A percentile compares a stretch with the other conserved stretches of the same genome.
These are phyloP conservation scores for Microcyclosporella mali DNA, from an alignment of 2,329 filamentous ascomycete species.

Conservation along the genomic window DNA sequence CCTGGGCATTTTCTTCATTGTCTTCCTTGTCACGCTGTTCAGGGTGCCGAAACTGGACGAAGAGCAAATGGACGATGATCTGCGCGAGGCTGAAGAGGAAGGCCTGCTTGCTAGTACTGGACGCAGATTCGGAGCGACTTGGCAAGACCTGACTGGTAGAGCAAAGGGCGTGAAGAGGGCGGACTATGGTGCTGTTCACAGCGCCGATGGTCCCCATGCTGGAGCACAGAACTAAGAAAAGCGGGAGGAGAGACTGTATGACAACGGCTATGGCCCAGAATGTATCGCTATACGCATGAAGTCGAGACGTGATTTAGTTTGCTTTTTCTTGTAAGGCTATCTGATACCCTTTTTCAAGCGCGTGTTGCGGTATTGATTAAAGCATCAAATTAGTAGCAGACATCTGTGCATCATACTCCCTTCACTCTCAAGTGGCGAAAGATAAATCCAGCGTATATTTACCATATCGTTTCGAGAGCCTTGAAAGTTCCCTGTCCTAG, in stretches of 20 bases:
- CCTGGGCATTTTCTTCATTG: conserved; percentile 69
- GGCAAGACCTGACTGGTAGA: conserved; percentile 75
- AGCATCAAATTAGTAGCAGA: too few species aligned
- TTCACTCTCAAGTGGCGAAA: too few species aligned
- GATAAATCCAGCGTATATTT: too few species aligned
- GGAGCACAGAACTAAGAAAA: conserved; percentile 1
- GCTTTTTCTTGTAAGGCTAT: background rate
- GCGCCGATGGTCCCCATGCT: conserved; percentile 1
- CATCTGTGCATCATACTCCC: too few species aligned
- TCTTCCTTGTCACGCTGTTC: conserved; percentile 74
- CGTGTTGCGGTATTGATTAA: too few species aligned
- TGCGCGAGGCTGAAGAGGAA: conserved; percentile 89
- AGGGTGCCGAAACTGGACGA: conserved; percentile 71
- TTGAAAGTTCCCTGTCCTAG: too few species aligned
- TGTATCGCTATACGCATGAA: background rate
- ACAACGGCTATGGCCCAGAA: too few species aligned
- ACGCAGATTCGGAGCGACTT: conserved; percentile 74
- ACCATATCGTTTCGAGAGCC: too few species aligned
- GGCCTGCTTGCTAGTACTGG: conserved; percentile 79
- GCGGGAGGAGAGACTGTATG: background rate
- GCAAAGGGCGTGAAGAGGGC: conserved; percentile 30
- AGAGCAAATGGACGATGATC: conserved; percentile 75
- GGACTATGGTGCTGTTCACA: conserved; percentile 24
- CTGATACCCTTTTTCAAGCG: background rate
- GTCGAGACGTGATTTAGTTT: background rate